These are phyloP conservation scores for Acer saccharum DNA, from an alignment of 345 rosid species.

Conservation along the genomic window DNA sequence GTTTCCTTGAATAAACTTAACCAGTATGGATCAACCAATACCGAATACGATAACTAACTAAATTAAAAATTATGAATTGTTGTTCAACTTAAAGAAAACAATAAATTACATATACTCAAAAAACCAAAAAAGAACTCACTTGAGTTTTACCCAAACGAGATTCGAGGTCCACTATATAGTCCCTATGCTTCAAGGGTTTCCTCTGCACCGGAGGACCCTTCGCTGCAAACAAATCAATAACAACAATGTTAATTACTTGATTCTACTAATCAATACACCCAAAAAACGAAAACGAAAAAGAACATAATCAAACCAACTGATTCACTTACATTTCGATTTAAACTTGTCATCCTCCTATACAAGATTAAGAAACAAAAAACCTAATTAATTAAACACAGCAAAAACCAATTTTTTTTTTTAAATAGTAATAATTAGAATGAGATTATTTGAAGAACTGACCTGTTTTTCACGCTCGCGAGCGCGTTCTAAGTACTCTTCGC, in stretches of 20 bases:
- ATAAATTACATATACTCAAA: neutral
- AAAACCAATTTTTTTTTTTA: no score
- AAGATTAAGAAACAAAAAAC: conserved; percentile 5
- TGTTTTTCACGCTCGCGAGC: conserved; percentile 91
- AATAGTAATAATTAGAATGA: neutral
- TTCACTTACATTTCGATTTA: conserved; percentile 69
- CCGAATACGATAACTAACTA: neutral
- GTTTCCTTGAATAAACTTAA: no score
- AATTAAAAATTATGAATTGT: neutral
- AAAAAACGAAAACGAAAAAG: neutral
- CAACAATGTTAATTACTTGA: neutral
- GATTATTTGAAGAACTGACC: conserved; percentile 31
- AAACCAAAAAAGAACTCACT: conserved; percentile 33
- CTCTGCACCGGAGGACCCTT: conserved; percentile 94
- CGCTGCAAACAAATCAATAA: conserved; percentile 38
- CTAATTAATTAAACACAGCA: neutral
- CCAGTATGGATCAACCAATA: no score
- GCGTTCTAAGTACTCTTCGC: conserved; percentile 77
- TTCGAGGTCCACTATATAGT: conserved; percentile 92
- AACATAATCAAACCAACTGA: neutral
- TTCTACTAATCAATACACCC: neutral
- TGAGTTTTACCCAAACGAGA: conserved; percentile 97
- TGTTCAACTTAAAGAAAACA: neutral
- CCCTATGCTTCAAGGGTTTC: conserved; percentile 96
- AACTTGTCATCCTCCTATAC: conserved; percentile 71